Evolutionary conservation across 495 filamentous ascomycete species (phyloP).

Genomic region (Aspergillus bridgeri): DNA sequence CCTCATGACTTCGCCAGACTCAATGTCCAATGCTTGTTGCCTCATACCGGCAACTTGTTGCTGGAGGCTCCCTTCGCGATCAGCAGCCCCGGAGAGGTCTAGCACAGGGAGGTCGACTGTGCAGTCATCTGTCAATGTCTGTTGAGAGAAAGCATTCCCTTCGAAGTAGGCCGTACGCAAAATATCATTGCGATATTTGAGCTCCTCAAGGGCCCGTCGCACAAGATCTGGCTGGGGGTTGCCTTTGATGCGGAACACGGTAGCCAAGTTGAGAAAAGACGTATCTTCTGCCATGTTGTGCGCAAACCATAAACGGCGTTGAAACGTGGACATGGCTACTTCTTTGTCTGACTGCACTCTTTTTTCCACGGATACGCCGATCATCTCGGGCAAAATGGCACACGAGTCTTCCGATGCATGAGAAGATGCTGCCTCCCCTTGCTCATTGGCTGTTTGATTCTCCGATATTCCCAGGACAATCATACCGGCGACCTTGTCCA

Average conservation of each 20-base stretch:
- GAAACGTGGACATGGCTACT: conserved; percentile 28
- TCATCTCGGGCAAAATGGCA: conserved; percentile 6
- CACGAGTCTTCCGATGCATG: background rate
- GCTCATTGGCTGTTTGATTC: background rate
- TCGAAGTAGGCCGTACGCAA: background rate
- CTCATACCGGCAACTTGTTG: background rate
- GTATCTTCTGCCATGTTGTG: conserved; percentile 29
- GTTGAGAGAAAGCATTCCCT: background rate
- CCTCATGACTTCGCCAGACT: conserved; percentile 23
- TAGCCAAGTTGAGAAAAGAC: conserved; percentile 33
- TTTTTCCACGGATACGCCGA: background rate
- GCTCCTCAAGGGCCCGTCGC: conserved; percentile 3
- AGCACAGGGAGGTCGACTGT: background rate
- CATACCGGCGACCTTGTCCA: conserved; percentile 12
- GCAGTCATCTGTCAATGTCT: background rate
- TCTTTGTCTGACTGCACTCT: background rate
- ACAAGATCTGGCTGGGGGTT: conserved; percentile 13
- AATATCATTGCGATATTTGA: conserved; percentile 10
- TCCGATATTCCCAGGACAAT: conserved; percentile 3
- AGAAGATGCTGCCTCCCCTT: background rate
- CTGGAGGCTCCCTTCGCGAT: background rate
- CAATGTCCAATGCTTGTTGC: conserved; percentile 18
- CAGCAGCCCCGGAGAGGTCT: background rate
- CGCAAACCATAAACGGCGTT: conserved; percentile 25
- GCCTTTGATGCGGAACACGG: conserved; percentile 24